phyloP scores from a whole-genome alignment of 768 basidiomycete species.

The Russula dissimulans region DNA sequence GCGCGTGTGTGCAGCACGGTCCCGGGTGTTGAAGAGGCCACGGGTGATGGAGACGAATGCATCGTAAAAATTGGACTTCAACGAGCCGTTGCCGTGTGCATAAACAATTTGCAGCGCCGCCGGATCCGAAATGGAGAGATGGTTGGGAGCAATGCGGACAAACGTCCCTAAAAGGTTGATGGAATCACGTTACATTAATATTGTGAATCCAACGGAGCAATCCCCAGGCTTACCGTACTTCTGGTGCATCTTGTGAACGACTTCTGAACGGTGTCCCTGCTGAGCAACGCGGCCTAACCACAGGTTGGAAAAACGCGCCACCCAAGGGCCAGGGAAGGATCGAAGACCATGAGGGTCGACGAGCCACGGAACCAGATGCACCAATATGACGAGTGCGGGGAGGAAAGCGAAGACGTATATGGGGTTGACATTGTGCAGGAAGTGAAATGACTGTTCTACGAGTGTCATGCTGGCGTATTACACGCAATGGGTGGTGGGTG shows the following conservation, averaged over 20 bases:
- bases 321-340: conserved; percentile 33
- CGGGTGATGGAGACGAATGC: conserved; percentile 36
- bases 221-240: conserved; percentile 29
- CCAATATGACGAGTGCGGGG: conserved; percentile 20
- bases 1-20: conserved; percentile 65
- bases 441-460: background rate
- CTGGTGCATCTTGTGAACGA: conserved; percentile 33
- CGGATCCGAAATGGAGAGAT: conserved; percentile 39
- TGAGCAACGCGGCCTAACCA: conserved; percentile 33
- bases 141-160: conserved; percentile 37
- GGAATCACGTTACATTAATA: no score
- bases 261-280: conserved; percentile 28
- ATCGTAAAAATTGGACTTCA: conserved; percentile 39
- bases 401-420: conserved; percentile 1
- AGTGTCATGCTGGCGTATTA: background rate
- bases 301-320: conserved; percentile 30
- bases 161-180: conserved; percentile 26
- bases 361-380: conserved; percentile 30
- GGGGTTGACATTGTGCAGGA: background rate
- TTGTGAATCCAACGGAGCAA: background rate
- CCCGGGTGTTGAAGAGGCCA: conserved; percentile 66
- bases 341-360: conserved; percentile 26
- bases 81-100: conserved; percentile 33
- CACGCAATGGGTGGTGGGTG: no score
- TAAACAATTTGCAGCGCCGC: conserved; percentile 34